phyloP scores from a whole-genome alignment of 805 yeast genomes.

The Candida michaelii region DNA sequence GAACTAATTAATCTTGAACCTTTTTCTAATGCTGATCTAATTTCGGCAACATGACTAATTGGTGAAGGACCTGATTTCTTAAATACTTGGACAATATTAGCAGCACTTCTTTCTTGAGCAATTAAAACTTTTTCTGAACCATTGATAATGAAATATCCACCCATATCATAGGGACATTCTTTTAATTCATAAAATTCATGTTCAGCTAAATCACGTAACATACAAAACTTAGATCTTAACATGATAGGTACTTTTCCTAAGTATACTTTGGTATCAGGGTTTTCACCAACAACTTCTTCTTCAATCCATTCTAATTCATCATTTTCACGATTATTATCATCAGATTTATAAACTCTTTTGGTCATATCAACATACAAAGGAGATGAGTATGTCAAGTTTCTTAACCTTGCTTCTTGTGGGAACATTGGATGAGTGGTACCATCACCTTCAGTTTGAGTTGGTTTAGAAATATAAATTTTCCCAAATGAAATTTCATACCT shows the following conservation, averaged over 20 bases:
- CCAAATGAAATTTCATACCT: conserved; percentile 98
- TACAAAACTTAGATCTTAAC: conserved; percentile 95
- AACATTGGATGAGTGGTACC: conserved; percentile 99
- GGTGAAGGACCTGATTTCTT: conserved; percentile 98
- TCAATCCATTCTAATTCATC: conserved; percentile 56
- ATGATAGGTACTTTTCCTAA: conserved; percentile 98
- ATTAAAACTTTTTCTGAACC: conserved; percentile 98
- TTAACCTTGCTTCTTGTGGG: conserved; percentile 96
- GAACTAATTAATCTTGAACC: conserved; percentile 94
- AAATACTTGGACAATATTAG: conserved; percentile 97
- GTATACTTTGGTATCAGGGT: conserved; percentile 67
- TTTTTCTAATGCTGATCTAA: conserved; percentile 93
- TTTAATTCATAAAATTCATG: conserved; percentile 92
- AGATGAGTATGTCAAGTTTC: conserved; percentile 94
- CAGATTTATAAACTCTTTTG: conserved; percentile 80
- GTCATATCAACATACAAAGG: conserved; percentile 96
- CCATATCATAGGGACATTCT: conserved; percentile 99
- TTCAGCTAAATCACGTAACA: conserved; percentile 84
- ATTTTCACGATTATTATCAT: conserved; percentile 55
- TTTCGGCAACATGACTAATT: conserved; percentile 92
- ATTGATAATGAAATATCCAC: conserved; percentile 97
- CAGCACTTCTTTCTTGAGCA: conserved; percentile 98
- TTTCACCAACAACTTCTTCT: conserved; percentile 60
- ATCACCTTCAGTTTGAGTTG: conserved; percentile 98
- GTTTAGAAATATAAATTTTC: conserved; percentile 92